Evolutionary conservation across 2,329 filamentous ascomycete genomes (phyloP).

Genomic region (Trichoderma brevicompactum): DNA sequence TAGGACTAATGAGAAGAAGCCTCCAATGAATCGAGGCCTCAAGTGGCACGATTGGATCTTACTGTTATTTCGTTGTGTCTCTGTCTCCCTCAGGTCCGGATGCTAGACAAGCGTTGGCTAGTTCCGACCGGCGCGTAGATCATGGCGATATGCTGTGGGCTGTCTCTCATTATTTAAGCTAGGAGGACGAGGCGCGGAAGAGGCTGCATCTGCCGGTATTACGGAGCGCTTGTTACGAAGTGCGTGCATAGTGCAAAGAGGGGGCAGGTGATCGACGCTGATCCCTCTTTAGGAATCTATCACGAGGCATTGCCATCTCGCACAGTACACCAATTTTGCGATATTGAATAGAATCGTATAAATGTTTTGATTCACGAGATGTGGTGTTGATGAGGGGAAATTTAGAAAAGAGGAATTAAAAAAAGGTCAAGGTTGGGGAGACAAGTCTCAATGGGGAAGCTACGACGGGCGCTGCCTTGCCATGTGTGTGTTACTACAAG

Average conservation of each 20-base stretch:
- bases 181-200: slow-evolving; percentile 1
- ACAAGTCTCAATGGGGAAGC: slow-evolving; percentile 16
- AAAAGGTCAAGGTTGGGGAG: not conserved
- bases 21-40: slow-evolving; percentile 1
- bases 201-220: slow-evolving; percentile 7
- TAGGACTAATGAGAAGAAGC: not conserved
- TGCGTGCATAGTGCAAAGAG: not conserved
- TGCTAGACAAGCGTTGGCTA: slow-evolving; percentile 15
- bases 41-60: slow-evolving; percentile 19
- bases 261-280: slow-evolving; percentile 19
- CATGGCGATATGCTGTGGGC: slow-evolving; percentile 16
- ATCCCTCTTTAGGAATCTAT: slow-evolving; percentile 12
- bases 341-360: not conserved
- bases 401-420: not conserved
- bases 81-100: slow-evolving; percentile 16
- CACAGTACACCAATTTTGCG: slow-evolving; percentile 2
- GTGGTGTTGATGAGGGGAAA: slow-evolving; percentile 1
- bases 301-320: slow-evolving; percentile 15
- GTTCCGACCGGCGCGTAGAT: slow-evolving; percentile 14
- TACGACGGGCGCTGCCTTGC: not conserved
- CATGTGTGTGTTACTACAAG: not conserved
- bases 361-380: not conserved
- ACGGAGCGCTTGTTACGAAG: not conserved
- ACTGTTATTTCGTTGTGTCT: slow-evolving; percentile 1
- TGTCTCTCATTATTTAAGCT: slow-evolving; percentile 13